Evolutionary conservation across 108 stramenopile genomes (phyloP).

Genomic region (Pseudonitzschia delicatissima): DNA sequence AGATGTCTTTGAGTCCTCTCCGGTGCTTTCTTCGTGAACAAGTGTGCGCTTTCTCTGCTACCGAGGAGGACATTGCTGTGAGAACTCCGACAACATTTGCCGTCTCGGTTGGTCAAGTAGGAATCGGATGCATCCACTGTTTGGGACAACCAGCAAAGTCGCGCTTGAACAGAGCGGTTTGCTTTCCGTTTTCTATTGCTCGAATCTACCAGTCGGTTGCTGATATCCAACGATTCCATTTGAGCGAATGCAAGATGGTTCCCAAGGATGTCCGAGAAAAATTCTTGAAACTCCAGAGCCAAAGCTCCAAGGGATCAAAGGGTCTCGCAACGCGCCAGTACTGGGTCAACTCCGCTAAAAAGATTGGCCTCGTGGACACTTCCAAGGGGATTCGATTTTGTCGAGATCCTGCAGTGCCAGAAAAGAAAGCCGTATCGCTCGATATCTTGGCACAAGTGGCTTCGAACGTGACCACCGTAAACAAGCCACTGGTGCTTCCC

Average conservation of each 20-base stretch:
- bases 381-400: constrained; percentile 69
- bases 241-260: constrained; percentile 79
- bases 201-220: constrained; percentile 87
- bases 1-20: constrained; percentile 68
- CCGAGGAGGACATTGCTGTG: constrained; percentile 81
- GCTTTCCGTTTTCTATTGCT: constrained; percentile 85
- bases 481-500: constrained; percentile 61
- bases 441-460: constrained; percentile 82
- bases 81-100: constrained; percentile 87
- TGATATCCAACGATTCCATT: constrained; percentile 88
- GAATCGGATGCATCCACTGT: constrained; percentile 55
- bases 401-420: constrained; percentile 66
- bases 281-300: constrained; percentile 66
- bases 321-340: constrained; percentile 86
- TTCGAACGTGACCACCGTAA: constrained; percentile 53
- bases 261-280: constrained; percentile 61
- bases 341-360: constrained; percentile 85
- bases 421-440: constrained; percentile 49
- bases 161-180: constrained; percentile 82
- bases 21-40: constrained; percentile 85
- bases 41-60: constrained; percentile 83
- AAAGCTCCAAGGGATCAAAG: constrained; percentile 86
- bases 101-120: constrained; percentile 54
- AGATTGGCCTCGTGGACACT: constrained; percentile 81
- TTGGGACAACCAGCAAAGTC: constrained; percentile 61